A percentile compares a stretch with the other conserved stretches of the same genome.
phyloP scores from a whole-genome alignment of 495 filamentous ascomycete species.

The Lophiotrema nucula region DNA sequence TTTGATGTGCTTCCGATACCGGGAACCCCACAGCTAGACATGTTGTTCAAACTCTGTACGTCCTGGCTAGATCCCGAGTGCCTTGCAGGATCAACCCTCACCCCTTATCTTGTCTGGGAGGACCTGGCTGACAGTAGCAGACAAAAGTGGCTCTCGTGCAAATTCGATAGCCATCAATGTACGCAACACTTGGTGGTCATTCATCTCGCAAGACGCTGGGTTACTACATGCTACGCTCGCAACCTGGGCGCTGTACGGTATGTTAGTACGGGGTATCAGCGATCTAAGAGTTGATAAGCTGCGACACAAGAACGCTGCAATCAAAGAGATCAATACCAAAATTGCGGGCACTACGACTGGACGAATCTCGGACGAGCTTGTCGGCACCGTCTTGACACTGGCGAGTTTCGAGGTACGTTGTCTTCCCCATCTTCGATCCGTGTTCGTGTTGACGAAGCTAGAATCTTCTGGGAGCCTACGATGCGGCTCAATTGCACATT shows the following conservation, averaged over 20 bases:
- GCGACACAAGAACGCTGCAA: conserved; percentile 29
- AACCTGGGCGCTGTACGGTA: conserved; percentile 27
- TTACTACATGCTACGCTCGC: conserved; percentile 26
- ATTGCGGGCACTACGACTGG: conserved; percentile 1
- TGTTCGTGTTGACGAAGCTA: background rate
- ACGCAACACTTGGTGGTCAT: conserved; percentile 29
- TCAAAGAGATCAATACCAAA: conserved; percentile 29
- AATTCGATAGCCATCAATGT: conserved; percentile 27
- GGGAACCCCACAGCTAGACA: conserved; percentile 17
- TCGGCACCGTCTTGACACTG: conserved; percentile 22
- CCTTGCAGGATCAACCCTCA: no score
- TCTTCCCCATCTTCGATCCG: background rate
- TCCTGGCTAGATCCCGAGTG: no score
- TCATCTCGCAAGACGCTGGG: conserved; percentile 26
- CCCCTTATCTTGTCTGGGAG: no score
- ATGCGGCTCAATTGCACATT: conserved; percentile 29
- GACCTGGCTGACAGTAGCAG: conserved; percentile 8
- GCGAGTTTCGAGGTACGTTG: conserved; percentile 30
- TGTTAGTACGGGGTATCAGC: conserved; percentile 9
- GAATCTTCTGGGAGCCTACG: conserved; percentile 29
- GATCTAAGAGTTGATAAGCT: conserved; percentile 12
- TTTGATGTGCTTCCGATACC: conserved; percentile 28
- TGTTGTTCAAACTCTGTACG: conserved; percentile 26
- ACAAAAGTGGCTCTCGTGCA: conserved; percentile 14
- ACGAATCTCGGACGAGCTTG: conserved; percentile 24